Percentiles rank a stretch among this genome's conserved stretches.
These are phyloP conservation scores for Lentinula sp. DNA, from an alignment of 768 basidiomycete species.

Conservation along the genomic window DNA sequence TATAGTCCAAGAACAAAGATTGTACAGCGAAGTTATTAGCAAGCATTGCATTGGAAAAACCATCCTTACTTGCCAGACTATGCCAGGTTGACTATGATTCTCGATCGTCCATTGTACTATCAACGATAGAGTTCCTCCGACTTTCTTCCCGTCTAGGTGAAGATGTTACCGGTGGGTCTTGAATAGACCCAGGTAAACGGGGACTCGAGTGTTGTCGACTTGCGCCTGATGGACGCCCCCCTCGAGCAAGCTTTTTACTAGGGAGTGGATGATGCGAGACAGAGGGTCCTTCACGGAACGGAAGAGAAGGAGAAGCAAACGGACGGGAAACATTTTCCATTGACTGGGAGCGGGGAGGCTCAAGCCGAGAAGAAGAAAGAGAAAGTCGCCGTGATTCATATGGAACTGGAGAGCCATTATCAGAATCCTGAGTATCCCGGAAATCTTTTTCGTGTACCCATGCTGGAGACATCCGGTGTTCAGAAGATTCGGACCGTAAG, in stretches of 20 bases:
- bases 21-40: neutral
- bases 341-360: conserved; percentile 29
- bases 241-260: conserved; percentile 14
- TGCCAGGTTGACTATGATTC: neutral
- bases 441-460: conserved; percentile 27
- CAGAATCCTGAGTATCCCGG: conserved; percentile 27
- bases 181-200: conserved; percentile 1
- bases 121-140: conserved; percentile 3
- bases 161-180: neutral
- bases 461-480: conserved; percentile 34
- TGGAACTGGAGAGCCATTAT: conserved; percentile 41
- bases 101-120: conserved; percentile 1
- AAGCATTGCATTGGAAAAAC: neutral
- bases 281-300: conserved; percentile 23
- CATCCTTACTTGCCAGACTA: too few species aligned
- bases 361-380: conserved; percentile 42
- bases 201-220: conserved; percentile 7
- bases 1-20: neutral
- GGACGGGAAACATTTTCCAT: conserved; percentile 18
- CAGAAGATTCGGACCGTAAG: conserved; percentile 14
- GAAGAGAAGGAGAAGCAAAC: conserved; percentile 25
- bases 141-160: conserved; percentile 1
- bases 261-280: conserved; percentile 12
- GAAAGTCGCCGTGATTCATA: conserved; percentile 46
- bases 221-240: conserved; percentile 5